Base-by-base conservation (phyloP, 768 basidiomycete genomes). In the Suillus clintonianus region DNA sequence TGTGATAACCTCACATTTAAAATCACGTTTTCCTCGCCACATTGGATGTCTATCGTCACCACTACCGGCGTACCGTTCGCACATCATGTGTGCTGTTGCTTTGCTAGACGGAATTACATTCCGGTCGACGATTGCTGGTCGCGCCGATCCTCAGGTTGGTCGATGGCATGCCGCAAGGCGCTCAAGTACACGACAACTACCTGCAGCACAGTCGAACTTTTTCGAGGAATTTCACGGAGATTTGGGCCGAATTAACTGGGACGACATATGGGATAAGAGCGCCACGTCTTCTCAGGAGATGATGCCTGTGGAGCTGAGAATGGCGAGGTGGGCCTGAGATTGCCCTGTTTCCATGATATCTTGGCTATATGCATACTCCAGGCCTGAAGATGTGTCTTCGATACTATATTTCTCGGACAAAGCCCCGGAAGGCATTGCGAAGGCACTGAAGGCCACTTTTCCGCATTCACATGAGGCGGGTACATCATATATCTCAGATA, bases 31-130 rank as follows among this genome's bases (percentile, higher is more conserved):
- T 17, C 66, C 71, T 64, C 62, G 76, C 7, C 80, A 84, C 30
- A 71, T 89, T 19, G 91, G 91, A 4, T 91, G 90, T 69, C 81
- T 92, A 50, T 84, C 87, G 13, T 83, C 85, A 1, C 82, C 85
- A 1, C 66, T 84, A 15, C 77, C 78, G 59, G 56, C 51, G 59
- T 59, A 24, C 60, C 48, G 22, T 60, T 68, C 34, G 74, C 68
- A 32, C 62, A 74, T 24, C 72, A 86, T 36, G 77, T 83, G 1
- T 90, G 89, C 68, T 86, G 84, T 89, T 59, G 80, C 86, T 59
- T 67, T 78, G 2, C 64, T 73, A 0, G 59, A 70, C 9, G 82
- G 82, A 13, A 75, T 79, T 1, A 75, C 83, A 1, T 92, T 92
- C 68, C 81, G 82, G n/a, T 91, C 90, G 10, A 81, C 80, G 1